phyloP scores from a whole-genome alignment of 768 basidiomycete genomes.

The Pleurotus cornucopiae region DNA sequence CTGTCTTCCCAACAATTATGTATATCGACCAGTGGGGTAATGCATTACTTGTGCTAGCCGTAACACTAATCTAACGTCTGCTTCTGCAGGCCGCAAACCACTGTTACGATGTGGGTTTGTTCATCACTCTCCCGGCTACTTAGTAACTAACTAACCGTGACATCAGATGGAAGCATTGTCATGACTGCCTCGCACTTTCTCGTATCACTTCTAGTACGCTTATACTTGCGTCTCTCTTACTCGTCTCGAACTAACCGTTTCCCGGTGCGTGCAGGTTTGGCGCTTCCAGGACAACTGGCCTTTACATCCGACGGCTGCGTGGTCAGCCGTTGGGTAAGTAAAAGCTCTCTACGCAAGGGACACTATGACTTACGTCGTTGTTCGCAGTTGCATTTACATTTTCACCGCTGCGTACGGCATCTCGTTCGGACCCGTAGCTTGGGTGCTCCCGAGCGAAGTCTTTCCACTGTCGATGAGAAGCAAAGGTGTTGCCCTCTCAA shows the following conservation, averaged over 20 bases:
- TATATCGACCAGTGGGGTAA: slow-evolving; percentile 64
- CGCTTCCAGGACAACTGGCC: slow-evolving; percentile 55
- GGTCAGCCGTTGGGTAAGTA: slow-evolving; percentile 63
- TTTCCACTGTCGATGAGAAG: slow-evolving; percentile 77
- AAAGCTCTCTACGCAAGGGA: neutral
- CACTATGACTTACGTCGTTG: neutral
- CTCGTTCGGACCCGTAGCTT: slow-evolving; percentile 76
- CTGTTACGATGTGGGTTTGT: slow-evolving; percentile 43
- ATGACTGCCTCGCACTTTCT: slow-evolving; percentile 65
- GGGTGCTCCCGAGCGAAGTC: slow-evolving; percentile 83
- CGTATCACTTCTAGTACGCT: slow-evolving; percentile 58
- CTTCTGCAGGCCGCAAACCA: slow-evolving; percentile 52
- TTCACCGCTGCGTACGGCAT: slow-evolving; percentile 79
- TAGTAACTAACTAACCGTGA: neutral
- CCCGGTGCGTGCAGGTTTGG: slow-evolving; percentile 31
- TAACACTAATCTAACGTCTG: neutral
- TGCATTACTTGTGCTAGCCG: neutral
- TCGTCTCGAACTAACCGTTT: slow-evolving; percentile 6
- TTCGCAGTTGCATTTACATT: slow-evolving; percentile 54
- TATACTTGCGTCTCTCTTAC: slow-evolving; percentile 20
- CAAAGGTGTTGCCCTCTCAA: slow-evolving; percentile 79
- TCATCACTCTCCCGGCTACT: neutral
- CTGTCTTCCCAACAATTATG: slow-evolving; percentile 69
- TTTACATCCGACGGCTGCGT: slow-evolving; percentile 52
- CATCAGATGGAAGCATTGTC: slow-evolving; percentile 50